A percentile compares a stretch with the other conserved stretches of the same genome.
phyloP scores from a whole-genome alignment of 176 grass and related monocot genomes.

The Musa schizocarpa region DNA sequence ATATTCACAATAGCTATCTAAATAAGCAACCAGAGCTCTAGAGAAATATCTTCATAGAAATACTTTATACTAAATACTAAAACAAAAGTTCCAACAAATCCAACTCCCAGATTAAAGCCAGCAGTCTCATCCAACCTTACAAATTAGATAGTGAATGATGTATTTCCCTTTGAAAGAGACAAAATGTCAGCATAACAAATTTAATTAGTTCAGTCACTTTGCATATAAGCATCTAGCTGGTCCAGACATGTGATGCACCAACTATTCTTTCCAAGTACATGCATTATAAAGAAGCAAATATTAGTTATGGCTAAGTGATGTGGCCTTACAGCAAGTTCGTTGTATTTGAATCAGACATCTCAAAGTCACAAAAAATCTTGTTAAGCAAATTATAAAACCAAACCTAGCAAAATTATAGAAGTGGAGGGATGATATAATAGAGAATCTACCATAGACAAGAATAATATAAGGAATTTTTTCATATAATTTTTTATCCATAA shows the following conservation, averaged over 20 bases:
- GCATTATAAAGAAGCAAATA: background rate
- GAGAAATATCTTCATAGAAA: background rate
- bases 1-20: background rate
- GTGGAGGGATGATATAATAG: background rate
- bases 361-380: background rate
- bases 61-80: background rate
- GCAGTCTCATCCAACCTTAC: background rate
- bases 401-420: background rate
- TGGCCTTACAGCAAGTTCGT: background rate
- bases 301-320: background rate
- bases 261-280: background rate
- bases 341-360: background rate
- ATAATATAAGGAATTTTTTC: background rate
- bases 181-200: background rate
- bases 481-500: background rate
- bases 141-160: background rate
- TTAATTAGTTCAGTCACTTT: background rate
- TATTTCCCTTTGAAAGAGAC: background rate
- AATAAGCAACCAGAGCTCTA: background rate
- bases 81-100: background rate
- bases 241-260: background rate
- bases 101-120: background rate
- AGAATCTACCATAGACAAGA: background rate
- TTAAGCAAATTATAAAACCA: background rate
- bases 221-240: background rate